Percentiles rank a stretch among this genome's conserved stretches.
These are phyloP conservation scores for Fonsecaea monophora DNA, from an alignment of 2,329 filamentous ascomycete species.

Conservation along the genomic window DNA sequence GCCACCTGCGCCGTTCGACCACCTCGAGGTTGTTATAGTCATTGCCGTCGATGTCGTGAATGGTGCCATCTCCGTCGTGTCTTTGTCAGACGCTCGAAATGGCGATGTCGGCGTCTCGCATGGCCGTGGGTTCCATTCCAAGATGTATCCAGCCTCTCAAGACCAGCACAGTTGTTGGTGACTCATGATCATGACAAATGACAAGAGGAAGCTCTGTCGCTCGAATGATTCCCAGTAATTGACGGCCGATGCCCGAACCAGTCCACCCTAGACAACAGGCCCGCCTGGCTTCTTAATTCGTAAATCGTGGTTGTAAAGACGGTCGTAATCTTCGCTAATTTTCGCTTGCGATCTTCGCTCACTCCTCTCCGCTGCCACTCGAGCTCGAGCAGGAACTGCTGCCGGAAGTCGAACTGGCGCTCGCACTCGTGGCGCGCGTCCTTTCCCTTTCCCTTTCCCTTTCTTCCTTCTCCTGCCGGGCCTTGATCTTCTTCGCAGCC, in stretches of 20 bases:
- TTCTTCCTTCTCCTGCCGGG: slow-evolving; percentile 13
- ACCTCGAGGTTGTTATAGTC: not conserved
- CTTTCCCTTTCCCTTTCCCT: not conserved
- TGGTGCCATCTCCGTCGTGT: not conserved
- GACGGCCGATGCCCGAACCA: not conserved
- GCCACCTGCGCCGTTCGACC: not conserved
- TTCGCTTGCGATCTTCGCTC: not conserved
- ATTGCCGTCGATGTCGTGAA: not conserved
- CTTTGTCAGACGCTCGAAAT: too few relatives aligned
- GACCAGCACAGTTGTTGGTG: too few relatives aligned
- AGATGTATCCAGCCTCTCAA: too few relatives aligned
- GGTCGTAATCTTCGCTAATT: not conserved
- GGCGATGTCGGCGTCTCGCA: too few relatives aligned
- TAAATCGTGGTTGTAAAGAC: not conserved
- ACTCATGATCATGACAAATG: too few relatives aligned
- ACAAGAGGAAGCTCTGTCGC: too few relatives aligned
- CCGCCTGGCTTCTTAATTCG: not conserved
- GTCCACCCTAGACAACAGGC: not conserved
- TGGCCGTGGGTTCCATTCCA: too few relatives aligned
- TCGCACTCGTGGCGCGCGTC: not conserved
- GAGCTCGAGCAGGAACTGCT: not conserved
- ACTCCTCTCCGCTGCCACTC: not conserved
- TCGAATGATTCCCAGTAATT: not conserved
- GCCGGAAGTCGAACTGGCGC: not conserved
- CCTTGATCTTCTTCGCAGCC: slow-evolving; percentile 18